These are phyloP conservation scores for Aphanomyces invadans DNA, from an alignment of 352 stramenopile species.

Conservation along the genomic window DNA sequence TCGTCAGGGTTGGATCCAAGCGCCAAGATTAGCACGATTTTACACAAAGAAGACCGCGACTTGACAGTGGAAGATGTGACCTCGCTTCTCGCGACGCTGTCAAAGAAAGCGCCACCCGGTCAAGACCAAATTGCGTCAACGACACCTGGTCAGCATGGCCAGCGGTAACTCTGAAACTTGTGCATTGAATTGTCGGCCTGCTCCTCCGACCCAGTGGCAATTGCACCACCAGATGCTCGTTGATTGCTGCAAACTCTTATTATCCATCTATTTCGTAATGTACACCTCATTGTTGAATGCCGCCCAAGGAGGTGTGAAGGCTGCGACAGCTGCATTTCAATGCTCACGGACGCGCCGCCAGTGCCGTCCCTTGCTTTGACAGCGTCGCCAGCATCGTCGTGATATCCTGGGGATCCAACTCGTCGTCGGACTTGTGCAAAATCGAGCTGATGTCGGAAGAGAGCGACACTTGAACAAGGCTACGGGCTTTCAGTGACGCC, in stretches of 20 bases:
- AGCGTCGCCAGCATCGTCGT: constrained; percentile 45
- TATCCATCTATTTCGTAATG: no score
- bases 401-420: constrained; percentile 80
- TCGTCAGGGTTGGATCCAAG: constrained; percentile 7
- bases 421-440: constrained; percentile 71
- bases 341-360: neutral
- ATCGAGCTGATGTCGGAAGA: constrained; percentile 37
- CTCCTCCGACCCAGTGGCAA: no score
- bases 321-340: neutral
- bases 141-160: no score
- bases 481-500: neutral
- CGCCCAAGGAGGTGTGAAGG: neutral
- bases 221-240: no score
- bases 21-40: constrained; percentile 39
- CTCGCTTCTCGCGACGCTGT: constrained; percentile 39
- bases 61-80: constrained; percentile 83
- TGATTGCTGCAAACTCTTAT: no score
- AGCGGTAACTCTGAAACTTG: no score
- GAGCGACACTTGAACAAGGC: constrained; percentile 2
- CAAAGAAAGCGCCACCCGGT: neutral
- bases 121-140: neutral
- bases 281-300: neutral
- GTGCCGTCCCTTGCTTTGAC: neutral
- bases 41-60: constrained; percentile 79
- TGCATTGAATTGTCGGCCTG: no score